phyloP scores from a whole-genome alignment of 768 basidiomycete genomes.

The Phylloporus arenicola region DNA sequence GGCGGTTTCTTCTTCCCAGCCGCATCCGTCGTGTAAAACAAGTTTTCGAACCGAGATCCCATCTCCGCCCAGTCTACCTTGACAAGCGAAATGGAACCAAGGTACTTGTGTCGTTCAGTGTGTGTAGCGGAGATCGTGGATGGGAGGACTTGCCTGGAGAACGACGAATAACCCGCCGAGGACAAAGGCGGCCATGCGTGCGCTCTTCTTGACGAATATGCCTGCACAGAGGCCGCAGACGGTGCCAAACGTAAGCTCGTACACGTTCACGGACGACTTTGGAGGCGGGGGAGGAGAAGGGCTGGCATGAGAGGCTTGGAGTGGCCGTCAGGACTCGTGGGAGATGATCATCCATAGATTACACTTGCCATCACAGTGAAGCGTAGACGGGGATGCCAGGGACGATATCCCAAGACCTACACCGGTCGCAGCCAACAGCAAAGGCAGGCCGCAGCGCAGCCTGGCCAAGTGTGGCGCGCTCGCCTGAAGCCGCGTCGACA shows the following conservation, averaged over 20 bases:
- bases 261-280: slow-evolving; percentile 67
- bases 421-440: slow-evolving; percentile 28
- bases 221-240: slow-evolving; percentile 86
- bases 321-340: slow-evolving; percentile 4
- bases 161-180: slow-evolving; percentile 90
- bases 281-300: slow-evolving; percentile 43
- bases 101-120: slow-evolving; percentile 53
- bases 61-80: slow-evolving; percentile 76
- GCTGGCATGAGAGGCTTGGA: slow-evolving; percentile 5
- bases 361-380: slow-evolving; percentile 53
- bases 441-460: slow-evolving; percentile 7
- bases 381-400: slow-evolving; percentile 27
- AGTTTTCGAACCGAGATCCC: slow-evolving; percentile 60
- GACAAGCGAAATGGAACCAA: slow-evolving; percentile 66
- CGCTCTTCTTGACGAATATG: slow-evolving; percentile 94
- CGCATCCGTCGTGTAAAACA: slow-evolving; percentile 62
- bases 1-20: slow-evolving; percentile 54
- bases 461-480: background rate
- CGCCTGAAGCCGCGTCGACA: slow-evolving; percentile 2
- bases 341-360: background rate
- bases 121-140: background rate
- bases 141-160: slow-evolving; percentile 60
- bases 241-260: slow-evolving; percentile 85
- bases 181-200: slow-evolving; percentile 73
- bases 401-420: slow-evolving; percentile 43